These are phyloP conservation scores for Harringtonia lauricola DNA, from an alignment of 2,329 filamentous ascomycete genomes.

Conservation along the genomic window DNA sequence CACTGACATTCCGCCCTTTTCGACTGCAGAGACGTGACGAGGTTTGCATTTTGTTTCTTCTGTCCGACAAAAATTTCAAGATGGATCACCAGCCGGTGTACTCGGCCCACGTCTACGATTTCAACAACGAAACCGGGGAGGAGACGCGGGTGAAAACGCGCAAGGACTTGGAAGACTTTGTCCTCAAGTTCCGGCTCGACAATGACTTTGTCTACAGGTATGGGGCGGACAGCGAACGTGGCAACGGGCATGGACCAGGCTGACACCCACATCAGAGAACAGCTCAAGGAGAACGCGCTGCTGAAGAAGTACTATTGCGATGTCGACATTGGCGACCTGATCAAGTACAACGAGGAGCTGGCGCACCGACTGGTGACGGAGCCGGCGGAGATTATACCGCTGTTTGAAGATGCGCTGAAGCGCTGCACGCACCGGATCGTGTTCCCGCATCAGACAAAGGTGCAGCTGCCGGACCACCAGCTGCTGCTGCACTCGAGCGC, in stretches of 20 bases:
- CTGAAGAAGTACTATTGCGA: constrained; percentile 94
- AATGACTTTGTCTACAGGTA: constrained; percentile 93
- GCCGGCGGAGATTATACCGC: constrained; percentile 82
- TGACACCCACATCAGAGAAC: constrained; percentile 54
- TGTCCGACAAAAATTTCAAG: constrained; percentile 8
- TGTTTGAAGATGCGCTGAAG: constrained; percentile 89
- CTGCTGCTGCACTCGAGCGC: constrained; percentile 88
- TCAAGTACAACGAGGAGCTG: constrained; percentile 91
- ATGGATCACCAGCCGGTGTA: constrained; percentile 90
- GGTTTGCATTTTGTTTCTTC: neutral
- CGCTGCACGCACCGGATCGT: constrained; percentile 90
- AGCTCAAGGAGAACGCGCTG: constrained; percentile 88
- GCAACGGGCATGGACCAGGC: constrained; percentile 3
- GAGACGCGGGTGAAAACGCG: constrained; percentile 65
- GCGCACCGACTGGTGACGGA: constrained; percentile 83
- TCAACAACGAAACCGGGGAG: constrained; percentile 51
- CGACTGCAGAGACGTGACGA: neutral
- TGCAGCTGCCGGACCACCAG: constrained; percentile 78
- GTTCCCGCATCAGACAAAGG: constrained; percentile 60
- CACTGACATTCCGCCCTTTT: neutral
- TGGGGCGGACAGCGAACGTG: neutral
- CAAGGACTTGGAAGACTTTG: constrained; percentile 74
- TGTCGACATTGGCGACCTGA: constrained; percentile 88
- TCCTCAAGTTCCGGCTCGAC: constrained; percentile 87
- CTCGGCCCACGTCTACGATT: constrained; percentile 69